Evolutionary conservation across 176 grass and related monocot species (phyloP).

Genomic region (Triticum turgidum): DNA sequence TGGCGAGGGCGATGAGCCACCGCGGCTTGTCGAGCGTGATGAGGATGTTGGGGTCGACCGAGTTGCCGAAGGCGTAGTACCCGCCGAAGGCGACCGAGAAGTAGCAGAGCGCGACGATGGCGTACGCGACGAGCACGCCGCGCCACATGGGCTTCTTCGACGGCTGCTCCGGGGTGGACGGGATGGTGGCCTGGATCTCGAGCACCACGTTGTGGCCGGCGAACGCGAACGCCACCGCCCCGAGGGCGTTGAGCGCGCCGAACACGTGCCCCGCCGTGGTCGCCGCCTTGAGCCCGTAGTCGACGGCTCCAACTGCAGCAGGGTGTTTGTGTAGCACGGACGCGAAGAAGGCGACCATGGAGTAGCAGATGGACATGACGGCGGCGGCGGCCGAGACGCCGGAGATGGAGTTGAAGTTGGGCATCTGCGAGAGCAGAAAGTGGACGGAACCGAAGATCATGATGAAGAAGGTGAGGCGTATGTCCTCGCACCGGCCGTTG

Average conservation of each 20-base stretch:
- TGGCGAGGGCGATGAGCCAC: background rate
- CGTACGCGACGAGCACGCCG: slow-evolving; percentile 40
- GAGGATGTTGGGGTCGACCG: slow-evolving; percentile 46
- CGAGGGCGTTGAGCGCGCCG: slow-evolving; percentile 37
- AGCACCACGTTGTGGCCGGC: slow-evolving; percentile 71
- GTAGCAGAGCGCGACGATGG: slow-evolving; percentile 52
- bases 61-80: slow-evolving; percentile 58
- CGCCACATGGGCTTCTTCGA: slow-evolving; percentile 74
- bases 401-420: slow-evolving; percentile 63
- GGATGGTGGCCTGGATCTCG: slow-evolving; percentile 75
- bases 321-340: background rate
- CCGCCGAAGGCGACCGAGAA: slow-evolving; percentile 50
- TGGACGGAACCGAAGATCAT: slow-evolving; percentile 48
- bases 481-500: background rate
- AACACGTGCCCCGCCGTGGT: slow-evolving; percentile 22
- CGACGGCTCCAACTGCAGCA: background rate
- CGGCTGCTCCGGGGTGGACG: slow-evolving; percentile 35
- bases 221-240: slow-evolving; percentile 38
- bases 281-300: slow-evolving; percentile 31
- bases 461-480: slow-evolving; percentile 46
- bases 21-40: slow-evolving; percentile 23
- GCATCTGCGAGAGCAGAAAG: slow-evolving; percentile 42
- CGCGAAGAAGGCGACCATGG: slow-evolving; percentile 28
- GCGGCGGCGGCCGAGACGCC: slow-evolving; percentile 38
- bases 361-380: slow-evolving; percentile 52